Evolutionary conservation across 768 basidiomycete genomes (phyloP).

Genomic region (Serendipita indica): DNA sequence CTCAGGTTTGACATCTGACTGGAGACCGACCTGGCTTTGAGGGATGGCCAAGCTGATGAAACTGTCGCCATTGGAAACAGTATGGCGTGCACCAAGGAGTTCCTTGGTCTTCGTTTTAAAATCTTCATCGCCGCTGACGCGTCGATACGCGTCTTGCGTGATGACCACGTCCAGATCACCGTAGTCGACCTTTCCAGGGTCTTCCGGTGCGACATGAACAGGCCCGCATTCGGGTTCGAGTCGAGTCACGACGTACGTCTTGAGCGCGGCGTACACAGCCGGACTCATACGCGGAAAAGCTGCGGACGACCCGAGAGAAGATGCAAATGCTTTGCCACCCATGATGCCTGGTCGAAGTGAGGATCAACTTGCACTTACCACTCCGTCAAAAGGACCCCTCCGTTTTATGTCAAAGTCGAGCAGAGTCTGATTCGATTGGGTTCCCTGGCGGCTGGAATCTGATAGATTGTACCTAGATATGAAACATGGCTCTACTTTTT

Average conservation of each 20-base stretch:
- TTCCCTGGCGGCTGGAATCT: no score
- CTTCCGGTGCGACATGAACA: constrained; percentile 45
- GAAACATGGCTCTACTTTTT: no score
- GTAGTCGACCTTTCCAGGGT: constrained; percentile 47
- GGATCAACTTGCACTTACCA: no score
- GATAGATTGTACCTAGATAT: no score
- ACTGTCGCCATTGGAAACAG: constrained; percentile 34
- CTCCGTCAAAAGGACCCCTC: no score
- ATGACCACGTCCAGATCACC: constrained; percentile 52
- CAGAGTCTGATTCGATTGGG: no score
- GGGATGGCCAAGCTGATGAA: constrained; percentile 52
- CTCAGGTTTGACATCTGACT: constrained; percentile 24
- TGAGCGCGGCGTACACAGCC: constrained; percentile 35
- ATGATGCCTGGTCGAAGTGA: constrained; percentile 24
- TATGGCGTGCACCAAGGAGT: constrained; percentile 34
- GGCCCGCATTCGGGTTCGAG: constrained; percentile 34
- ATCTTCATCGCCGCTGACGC: constrained; percentile 18
- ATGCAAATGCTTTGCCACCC: constrained; percentile 58
- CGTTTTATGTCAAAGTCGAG: no score
- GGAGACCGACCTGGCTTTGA: constrained; percentile 21
- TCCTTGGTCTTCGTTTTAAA: constrained; percentile 24
- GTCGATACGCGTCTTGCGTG: constrained; percentile 18
- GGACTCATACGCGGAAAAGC: constrained; percentile 52
- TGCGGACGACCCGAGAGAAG: constrained; percentile 26
- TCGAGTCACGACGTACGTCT: constrained; percentile 28